phyloP scores from a whole-genome alignment of 2,329 filamentous ascomycete species.

The Alternaria postmessia region DNA sequence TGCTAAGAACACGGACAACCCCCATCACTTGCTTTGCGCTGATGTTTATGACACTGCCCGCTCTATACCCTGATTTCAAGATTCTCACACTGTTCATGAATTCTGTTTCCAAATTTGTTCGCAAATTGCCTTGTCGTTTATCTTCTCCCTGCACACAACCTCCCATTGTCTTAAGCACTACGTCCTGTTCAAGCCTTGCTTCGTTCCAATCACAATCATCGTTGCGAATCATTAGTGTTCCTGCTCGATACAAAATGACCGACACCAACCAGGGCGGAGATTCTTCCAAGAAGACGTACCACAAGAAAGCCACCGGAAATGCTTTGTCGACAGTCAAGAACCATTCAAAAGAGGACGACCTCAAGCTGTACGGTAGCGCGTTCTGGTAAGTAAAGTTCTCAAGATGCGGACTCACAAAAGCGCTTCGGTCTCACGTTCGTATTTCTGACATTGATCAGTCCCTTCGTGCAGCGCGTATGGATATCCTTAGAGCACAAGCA shows the following conservation, averaged over 20 bases:
- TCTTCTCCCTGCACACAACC: not conserved
- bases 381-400: constrained; percentile 69
- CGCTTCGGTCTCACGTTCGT: constrained; percentile 21
- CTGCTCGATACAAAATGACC: constrained; percentile 52
- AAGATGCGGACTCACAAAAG: not conserved
- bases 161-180: not conserved
- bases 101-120: constrained; percentile 3
- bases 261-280: constrained; percentile 60
- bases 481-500: constrained; percentile 84
- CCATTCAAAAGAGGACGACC: constrained; percentile 72
- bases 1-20: constrained; percentile 3
- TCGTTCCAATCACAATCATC: not conserved
- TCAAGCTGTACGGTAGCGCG: constrained; percentile 83
- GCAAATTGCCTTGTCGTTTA: not conserved
- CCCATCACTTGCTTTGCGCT: constrained; percentile 8
- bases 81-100: constrained; percentile 13
- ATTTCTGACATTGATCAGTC: constrained; percentile 57
- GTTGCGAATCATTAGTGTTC: not conserved
- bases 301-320: constrained; percentile 75
- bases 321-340: constrained; percentile 74
- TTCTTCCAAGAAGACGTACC: constrained; percentile 68
- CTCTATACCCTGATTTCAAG: not conserved
- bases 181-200: not conserved
- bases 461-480: constrained; percentile 89
- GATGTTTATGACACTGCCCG: not conserved